Percentiles rank a stretch among this genome's conserved stretches.
phyloP scores from a whole-genome alignment of 345 rosid genomes.

The Citrus maxima region DNA sequence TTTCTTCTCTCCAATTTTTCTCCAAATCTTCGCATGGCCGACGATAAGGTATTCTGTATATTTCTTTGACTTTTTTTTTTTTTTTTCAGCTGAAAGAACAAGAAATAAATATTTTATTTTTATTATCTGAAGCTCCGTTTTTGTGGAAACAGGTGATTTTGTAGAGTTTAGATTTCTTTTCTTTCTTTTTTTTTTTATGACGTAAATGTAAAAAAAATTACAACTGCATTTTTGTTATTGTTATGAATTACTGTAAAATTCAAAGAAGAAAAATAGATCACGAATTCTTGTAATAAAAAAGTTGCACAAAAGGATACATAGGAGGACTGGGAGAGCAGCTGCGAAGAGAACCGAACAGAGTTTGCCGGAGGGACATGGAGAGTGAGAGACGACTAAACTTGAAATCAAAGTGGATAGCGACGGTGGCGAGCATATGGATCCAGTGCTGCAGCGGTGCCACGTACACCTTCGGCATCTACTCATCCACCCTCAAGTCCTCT shows the following conservation, averaged over 20 bases:
- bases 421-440: conserved; percentile 76
- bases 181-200: no score
- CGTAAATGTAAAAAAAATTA: no score
- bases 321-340: no score
- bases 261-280: no score
- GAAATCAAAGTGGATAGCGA: conserved; percentile 44
- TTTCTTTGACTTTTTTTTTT: not conserved
- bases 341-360: not conserved
- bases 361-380: not conserved
- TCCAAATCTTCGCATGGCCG: conserved; percentile 47
- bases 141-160: no score
- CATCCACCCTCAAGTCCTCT: conserved; percentile 54
- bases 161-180: no score
- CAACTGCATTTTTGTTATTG: no score
- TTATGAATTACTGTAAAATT: no score
- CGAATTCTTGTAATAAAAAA: no score
- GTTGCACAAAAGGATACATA: no score
- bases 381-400: conserved; percentile 6
- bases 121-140: no score
- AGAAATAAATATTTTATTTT: no score
- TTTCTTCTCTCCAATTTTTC: not conserved
- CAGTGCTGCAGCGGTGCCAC: conserved; percentile 62
- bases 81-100: not conserved
- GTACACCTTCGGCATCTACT: conserved; percentile 75
- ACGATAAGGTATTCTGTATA: conserved; percentile 50